phyloP scores from a whole-genome alignment of 345 rosid species.

The Eucalyptus sp. region DNA sequence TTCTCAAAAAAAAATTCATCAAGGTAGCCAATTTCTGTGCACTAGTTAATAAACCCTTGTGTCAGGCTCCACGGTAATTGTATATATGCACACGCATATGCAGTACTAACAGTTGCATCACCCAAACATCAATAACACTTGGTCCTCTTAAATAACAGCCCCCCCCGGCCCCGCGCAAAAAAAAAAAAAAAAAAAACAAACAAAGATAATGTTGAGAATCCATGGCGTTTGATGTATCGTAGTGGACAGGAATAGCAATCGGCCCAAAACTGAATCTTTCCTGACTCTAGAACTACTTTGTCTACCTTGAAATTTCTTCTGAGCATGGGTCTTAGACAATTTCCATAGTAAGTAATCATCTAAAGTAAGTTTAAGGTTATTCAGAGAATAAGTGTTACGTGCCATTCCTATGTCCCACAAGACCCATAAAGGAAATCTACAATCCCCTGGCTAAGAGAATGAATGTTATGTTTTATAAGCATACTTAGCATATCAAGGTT shows the following conservation, averaged over 20 bases:
- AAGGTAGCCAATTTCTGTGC: neutral
- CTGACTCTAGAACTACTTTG: neutral
- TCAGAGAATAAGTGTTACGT: neutral
- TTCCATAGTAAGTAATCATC: neutral
- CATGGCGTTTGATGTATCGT: neutral
- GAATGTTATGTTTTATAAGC: neutral
- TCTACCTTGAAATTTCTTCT: neutral
- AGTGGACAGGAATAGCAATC: neutral
- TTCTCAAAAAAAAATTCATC: neutral
- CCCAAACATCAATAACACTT: neutral
- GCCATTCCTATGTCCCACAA: neutral
- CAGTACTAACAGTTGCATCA: neutral
- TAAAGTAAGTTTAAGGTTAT: neutral
- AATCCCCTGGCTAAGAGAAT: neutral
- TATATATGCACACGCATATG: neutral
- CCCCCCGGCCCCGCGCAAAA: too few relatives aligned
- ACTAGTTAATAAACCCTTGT: neutral
- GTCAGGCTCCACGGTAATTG: neutral
- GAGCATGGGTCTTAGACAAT: neutral
- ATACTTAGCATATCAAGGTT: neutral
- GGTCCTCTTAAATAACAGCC: neutral
- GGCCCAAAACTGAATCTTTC: neutral
- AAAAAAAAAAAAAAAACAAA: neutral
- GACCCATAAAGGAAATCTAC: neutral
- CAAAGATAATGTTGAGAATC: neutral